Evolutionary conservation across 106 monocot species (phyloP).

Genomic region (Dactylorhiza incarnata): DNA sequence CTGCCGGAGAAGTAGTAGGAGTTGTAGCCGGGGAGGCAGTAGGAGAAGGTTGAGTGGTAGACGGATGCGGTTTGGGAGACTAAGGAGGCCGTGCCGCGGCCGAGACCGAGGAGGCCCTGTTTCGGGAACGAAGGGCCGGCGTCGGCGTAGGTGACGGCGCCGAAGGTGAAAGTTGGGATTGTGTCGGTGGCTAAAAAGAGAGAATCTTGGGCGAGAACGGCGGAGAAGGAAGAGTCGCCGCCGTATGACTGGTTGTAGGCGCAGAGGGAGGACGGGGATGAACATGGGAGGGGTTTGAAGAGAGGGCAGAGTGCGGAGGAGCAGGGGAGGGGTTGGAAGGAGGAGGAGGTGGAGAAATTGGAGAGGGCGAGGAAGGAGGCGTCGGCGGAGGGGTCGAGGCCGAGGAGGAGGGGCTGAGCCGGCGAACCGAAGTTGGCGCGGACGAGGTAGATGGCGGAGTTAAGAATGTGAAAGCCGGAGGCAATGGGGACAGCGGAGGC

Average conservation of each 20-base stretch:
- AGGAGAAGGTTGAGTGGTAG: conserved; percentile 86
- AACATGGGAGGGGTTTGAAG: conserved; percentile 35
- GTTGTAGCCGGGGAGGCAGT: conserved; percentile 87
- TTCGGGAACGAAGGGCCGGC: conserved; percentile 46
- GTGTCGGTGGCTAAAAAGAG: conserved; percentile 43
- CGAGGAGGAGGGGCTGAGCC: conserved; percentile 53
- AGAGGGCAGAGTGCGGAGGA: conserved; percentile 30
- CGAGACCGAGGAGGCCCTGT: conserved; percentile 69
- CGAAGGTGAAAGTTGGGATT: conserved; percentile 47
- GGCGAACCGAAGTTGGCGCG: conserved; percentile 68
- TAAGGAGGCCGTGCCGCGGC: conserved; percentile 50
- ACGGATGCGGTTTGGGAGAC: conserved; percentile 43
- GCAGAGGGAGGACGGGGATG: conserved; percentile 20
- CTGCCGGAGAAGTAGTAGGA: conserved; percentile 99
- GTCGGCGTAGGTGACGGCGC: conserved; percentile 46
- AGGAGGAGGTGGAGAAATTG: conserved; percentile 26
- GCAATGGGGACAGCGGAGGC: conserved; percentile 47
- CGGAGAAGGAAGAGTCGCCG: conserved; percentile 44
- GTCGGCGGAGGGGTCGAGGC: conserved; percentile 77
- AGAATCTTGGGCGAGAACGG: conserved; percentile 45
- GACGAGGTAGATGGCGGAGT: conserved; percentile 69
- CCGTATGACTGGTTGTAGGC: conserved; percentile 56
- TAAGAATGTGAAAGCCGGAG: conserved; percentile 60
- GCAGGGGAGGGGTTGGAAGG: conserved; percentile 53
- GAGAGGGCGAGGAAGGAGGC: conserved; percentile 45